Base-by-base conservation (phyloP, 768 basidiomycete species). In the Jaapia argillacea region DNA sequence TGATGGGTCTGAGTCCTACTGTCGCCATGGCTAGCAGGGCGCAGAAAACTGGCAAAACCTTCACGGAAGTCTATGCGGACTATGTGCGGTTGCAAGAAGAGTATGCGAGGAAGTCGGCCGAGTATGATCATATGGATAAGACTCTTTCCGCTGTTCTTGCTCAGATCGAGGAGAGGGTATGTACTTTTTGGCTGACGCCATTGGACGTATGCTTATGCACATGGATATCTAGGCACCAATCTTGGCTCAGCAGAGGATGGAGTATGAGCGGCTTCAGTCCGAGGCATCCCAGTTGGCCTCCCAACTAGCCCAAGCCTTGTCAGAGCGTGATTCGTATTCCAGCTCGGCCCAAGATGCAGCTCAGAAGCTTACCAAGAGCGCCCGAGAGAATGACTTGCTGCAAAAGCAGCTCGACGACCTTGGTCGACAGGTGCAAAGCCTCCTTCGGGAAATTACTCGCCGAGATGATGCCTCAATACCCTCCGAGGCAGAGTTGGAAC, bases 61-160 rank as follows among this genome's bases (percentile, higher is more conserved):
- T 94, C 64, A 94, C 94, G 0, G 87, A 96, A 55, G 82, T 98
- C 18, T 97, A 96, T 58, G 75, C 85, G 13, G 90, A 96, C 56
- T 89, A 89, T 51, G 80, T 94, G 26, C 75, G 77, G 43, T 72
- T 93, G 31, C 84, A 96, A 58, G 86, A 87, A 21, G 85, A 91
- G 24, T 79, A 80, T 44, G 73, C 77, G 16, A 74, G 70, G 58
- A 88, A 90, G 61, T 79, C 75, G 41, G 71, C 78, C 4, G 93
- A 98, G 64, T 86, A 83, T 46, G 79, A 81, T 49, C 77, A 87
- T 38, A 81, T 98, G 75, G 85, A 88, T 40, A 74, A 81, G 23
- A 82, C 87, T 1, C 68, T 97, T 40, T 69, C 79, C 12, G 74
- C 80, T 33, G 81, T 97, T 18, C 71, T 94, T 3, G 79, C 81